These are phyloP conservation scores for Calophaca sinica DNA, from an alignment of 306 rosid genomes.

Conservation along the genomic window DNA sequence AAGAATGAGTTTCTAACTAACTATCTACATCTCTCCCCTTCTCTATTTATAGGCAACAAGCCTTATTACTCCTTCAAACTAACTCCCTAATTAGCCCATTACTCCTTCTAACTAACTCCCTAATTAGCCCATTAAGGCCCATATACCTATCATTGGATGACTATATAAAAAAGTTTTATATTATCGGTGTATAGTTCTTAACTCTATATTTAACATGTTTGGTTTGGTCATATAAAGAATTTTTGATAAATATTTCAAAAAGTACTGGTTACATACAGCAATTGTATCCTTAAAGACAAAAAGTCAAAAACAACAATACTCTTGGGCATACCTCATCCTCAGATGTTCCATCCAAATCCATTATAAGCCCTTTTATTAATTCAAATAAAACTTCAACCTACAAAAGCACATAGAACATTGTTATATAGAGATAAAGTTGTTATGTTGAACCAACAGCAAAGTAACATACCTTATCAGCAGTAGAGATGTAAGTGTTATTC, in stretches of 20 bases:
- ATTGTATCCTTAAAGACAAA: conserved; percentile 18
- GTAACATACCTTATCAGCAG: conserved; percentile 76
- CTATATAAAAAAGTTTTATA: too few relatives aligned
- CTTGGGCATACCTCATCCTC: conserved; percentile 71
- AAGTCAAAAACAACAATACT: conserved; percentile 33
- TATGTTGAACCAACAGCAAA: conserved; percentile 41
- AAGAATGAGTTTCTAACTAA: too few relatives aligned
- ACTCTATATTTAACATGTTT: background rate
- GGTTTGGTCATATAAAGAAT: conserved; percentile 22
- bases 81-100: too few relatives aligned
- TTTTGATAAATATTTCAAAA: conserved; percentile 20
- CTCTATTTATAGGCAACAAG: too few relatives aligned
- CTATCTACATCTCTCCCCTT: too few relatives aligned
- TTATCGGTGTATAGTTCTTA: too few relatives aligned
- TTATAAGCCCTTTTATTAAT: conserved; percentile 88
- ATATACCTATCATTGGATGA: too few relatives aligned
- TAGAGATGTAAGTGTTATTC: conserved; percentile 79
- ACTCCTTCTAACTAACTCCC: too few relatives aligned
- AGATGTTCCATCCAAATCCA: conserved; percentile 77
- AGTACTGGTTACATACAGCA: conserved; percentile 4
- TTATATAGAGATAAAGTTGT: conserved; percentile 32
- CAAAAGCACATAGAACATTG: conserved; percentile 36
- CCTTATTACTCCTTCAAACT: too few relatives aligned
- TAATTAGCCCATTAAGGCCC: too few relatives aligned
- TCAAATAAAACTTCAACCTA: conserved; percentile 96